Evolutionary conservation across 805 yeast genomes (phyloP), one percentile per base, ranked within the genome.

Genomic region (Ogataea glucozyma): DNA sequence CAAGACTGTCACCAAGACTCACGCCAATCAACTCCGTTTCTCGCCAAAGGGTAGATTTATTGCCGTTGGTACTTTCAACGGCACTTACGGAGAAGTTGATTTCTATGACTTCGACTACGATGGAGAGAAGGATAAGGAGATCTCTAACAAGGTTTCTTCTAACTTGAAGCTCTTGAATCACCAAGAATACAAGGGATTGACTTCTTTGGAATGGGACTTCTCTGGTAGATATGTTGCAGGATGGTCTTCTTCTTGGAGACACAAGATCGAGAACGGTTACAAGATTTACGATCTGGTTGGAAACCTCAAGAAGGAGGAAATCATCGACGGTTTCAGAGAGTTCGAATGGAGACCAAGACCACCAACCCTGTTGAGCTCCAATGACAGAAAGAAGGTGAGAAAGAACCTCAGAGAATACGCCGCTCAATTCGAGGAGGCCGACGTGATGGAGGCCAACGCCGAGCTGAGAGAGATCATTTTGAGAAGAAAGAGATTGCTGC

Each of bases 271-370:
- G 61, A 88, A 90, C 58, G 99, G 99, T 51, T 93, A 82, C 78
- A 87, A 80, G 65, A 69, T 93, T 51, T 90, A 75, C 70, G 95
- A 89, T 64, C 76, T 87, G 65, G 83, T 85, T 38, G 99, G 99
- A 59, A 75, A 72, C 53, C 53, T 81, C 52, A 65, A 88, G 47
- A 81, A 83, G 54, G 93, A 86, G 56, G 96, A 90, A 60, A 66
- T 76, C 18, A 66, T 87, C 48, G 93, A 87, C 57, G 85, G 83
- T 43, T 88, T 93, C 78, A 86, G 82, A 69, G 90, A 86, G 49
- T 87, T 91, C 59, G 73, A 79, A 49, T 93, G 99, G 99, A 86
- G 99, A 75, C 98, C 98, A 59, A 83, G 99, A 71, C 99, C 99
- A 39, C 79, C 78, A 14, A 75, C 89, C 2, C 67, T 83, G 52